Conservation (phyloP, 2,329 filamentous ascomycete genomes). For the Calonectria crousiana region DNA sequence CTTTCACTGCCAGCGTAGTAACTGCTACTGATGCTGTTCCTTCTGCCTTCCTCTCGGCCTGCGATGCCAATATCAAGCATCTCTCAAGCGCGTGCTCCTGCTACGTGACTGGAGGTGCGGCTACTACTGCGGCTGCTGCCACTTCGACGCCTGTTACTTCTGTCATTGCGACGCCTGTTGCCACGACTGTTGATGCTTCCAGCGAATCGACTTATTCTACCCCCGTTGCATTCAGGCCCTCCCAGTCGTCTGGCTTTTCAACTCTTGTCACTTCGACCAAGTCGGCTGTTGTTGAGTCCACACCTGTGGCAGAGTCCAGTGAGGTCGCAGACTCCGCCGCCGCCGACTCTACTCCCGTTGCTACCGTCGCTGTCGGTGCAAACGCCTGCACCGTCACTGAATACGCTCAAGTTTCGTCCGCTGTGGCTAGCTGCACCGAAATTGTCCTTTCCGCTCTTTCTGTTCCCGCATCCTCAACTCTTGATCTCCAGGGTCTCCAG, state of each 20-base stretch:
- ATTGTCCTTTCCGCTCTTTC: conserved; percentile 23
- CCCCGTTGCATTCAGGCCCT: not conserved
- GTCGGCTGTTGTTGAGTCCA: not conserved
- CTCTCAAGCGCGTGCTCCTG: not conserved
- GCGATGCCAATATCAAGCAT: not conserved
- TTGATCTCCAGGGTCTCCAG: conserved; percentile 23
- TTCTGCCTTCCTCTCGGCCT: not conserved
- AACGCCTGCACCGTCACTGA: conserved; percentile 25
- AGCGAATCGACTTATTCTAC: not conserved
- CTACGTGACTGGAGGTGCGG: not conserved
- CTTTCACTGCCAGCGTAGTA: not conserved
- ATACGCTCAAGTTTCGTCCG: conserved; percentile 19
- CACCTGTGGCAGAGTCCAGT: not conserved
- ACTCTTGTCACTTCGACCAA: conserved; percentile 10
- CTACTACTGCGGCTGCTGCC: not conserved
- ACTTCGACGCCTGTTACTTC: not conserved
- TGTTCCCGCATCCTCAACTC: conserved; percentile 21
- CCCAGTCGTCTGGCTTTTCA: not conserved
- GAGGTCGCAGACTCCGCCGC: not conserved
- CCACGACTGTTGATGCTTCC: not conserved
- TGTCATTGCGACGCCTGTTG: not conserved
- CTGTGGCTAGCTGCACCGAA: conserved; percentile 21
- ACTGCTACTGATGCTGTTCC: not conserved
- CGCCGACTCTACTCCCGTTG: not conserved
- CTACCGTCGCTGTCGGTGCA: not conserved